Evolutionary conservation across 768 basidiomycete genomes (phyloP), one percentile per base, ranked within the genome.

Genomic region (Mycena indigotica): DNA sequence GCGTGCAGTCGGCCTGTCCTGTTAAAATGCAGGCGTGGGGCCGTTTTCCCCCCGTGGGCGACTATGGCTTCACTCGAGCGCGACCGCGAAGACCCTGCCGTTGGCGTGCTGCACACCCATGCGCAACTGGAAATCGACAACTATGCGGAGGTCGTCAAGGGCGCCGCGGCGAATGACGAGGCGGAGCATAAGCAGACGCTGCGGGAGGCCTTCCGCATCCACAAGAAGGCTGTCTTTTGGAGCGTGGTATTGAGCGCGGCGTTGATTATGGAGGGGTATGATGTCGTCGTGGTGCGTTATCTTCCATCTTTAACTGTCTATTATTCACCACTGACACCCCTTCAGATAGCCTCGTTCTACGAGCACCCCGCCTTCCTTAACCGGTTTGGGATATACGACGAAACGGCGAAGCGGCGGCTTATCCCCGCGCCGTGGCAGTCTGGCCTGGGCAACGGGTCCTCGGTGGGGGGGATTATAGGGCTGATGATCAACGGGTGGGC

Each of bases 81-180:
- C n/a, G n/a, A n/a, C n/a, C n/a, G 4, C 77, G 60, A 61, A 55
- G 56, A 61, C 50, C 39, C 48, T 35, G 16, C 61, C 26, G 28
- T 77, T n/a, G 74, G 73, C 21, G 70, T 75, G 69, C 80, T 84
- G 45, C 79, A 66, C 58, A 30, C 46, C 21, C 30, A 52, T 23
- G 51, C 63, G 30, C 53, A 54, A 32, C 51, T 56, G 6, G 63
- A 60, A 12, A 59, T 66, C 55, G 55, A 56, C 54, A 62, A 62
- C 53, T 62, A 62, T 45, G 59, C 52, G 46, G 52, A 60, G 29
- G 59, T 61, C 13, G 35, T 61, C 19, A 28, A 50, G 8, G 61
- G 60, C 35, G 66, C 63, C 19, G 66, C 66, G 15, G 40, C 53
- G 58, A 58, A 55, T 32, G 66, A 66, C 44, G 38, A 26, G 28